These are phyloP conservation scores for Boletus eberwhitei DNA, from an alignment of 768 basidiomycete species.

Conservation along the genomic window DNA sequence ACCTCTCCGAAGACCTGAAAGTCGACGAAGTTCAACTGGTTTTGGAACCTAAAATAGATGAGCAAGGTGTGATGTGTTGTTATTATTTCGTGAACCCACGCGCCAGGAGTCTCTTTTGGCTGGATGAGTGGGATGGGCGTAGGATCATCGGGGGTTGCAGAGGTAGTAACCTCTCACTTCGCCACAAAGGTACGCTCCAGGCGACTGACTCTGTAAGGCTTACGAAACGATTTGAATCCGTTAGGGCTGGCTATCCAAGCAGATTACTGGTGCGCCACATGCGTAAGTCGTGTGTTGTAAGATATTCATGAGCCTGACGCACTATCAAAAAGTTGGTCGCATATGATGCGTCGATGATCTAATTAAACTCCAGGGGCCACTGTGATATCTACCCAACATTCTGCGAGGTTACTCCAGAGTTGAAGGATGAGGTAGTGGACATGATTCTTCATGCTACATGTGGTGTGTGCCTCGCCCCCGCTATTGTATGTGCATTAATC, in stretches of 20 bases:
- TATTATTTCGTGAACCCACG: conserved; percentile 55
- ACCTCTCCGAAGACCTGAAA: conserved; percentile 28
- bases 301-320: conserved; percentile 3
- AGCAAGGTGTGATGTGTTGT: conserved; percentile 21
- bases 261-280: conserved; percentile 34
- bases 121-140: conserved; percentile 40
- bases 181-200: conserved; percentile 24
- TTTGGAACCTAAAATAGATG: conserved; percentile 37
- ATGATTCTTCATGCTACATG: conserved; percentile 27
- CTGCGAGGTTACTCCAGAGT: conserved; percentile 23
- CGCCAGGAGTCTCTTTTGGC: conserved; percentile 50
- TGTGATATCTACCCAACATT: conserved; percentile 31
- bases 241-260: conserved; percentile 34
- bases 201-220: neutral
- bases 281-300: conserved; percentile 2
- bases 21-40: conserved; percentile 39
- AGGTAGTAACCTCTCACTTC: conserved; percentile 14
- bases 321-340: neutral
- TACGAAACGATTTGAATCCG: neutral
- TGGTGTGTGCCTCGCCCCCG: conserved; percentile 13
- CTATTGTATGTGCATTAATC: neutral
- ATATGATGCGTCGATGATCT: neutral
- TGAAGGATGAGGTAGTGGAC: conserved; percentile 26
- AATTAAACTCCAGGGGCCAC: conserved; percentile 30
- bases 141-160: conserved; percentile 29